phyloP scores from a whole-genome alignment of 495 filamentous ascomycete genomes.

The Neurospora sublineolata region DNA sequence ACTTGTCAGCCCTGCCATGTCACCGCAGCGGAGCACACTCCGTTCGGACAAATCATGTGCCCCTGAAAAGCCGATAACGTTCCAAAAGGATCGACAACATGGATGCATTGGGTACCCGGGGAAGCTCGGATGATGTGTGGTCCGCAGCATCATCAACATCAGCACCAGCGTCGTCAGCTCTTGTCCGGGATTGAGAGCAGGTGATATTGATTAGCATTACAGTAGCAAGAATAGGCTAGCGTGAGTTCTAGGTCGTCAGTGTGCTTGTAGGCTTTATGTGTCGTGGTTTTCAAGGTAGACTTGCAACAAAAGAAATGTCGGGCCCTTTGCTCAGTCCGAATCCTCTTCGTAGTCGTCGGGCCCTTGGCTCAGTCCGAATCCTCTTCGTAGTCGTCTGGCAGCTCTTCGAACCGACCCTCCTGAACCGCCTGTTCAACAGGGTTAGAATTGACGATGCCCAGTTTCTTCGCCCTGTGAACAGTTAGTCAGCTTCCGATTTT shows the following conservation, averaged over 20 bases:
- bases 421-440: slow-evolving; percentile 66
- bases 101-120: background rate
- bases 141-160: background rate
- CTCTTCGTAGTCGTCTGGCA: slow-evolving; percentile 34
- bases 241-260: background rate
- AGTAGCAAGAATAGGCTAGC: background rate
- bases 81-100: background rate
- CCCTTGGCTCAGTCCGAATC: background rate
- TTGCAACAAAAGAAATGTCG: background rate
- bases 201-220: background rate
- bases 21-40: background rate
- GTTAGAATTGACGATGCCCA: slow-evolving; percentile 75
- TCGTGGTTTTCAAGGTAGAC: background rate
- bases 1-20: background rate
- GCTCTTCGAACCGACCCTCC: slow-evolving; percentile 71
- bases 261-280: background rate
- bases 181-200: background rate
- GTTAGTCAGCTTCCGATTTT: background rate
- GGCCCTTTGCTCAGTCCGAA: background rate
- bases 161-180: background rate
- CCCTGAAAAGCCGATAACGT: background rate
- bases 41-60: background rate
- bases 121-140: background rate
- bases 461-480: slow-evolving; percentile 56
- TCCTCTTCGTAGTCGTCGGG: slow-evolving; percentile 16